Evolutionary conservation across 108 stramenopile genomes (phyloP).

Genomic region (Cyclotella kingstonii): DNA sequence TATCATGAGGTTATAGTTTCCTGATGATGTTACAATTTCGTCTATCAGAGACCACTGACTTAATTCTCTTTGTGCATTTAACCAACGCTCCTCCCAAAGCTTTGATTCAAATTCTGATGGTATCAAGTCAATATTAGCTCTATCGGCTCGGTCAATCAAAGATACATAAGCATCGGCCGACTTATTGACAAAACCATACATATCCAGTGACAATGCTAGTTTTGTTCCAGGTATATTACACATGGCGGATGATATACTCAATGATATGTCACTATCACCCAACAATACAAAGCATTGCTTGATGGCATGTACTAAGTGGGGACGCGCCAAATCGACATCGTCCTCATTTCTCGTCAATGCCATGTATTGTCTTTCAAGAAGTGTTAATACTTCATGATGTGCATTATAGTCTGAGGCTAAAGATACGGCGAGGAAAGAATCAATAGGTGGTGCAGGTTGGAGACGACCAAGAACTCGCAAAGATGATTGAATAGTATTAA

Average conservation of each 20-base stretch:
- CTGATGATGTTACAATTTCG: conserved; percentile 66
- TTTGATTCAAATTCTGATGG: conserved; percentile 73
- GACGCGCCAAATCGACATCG: conserved; percentile 6
- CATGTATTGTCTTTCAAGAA: conserved; percentile 55
- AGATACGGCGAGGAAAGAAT: conserved; percentile 51
- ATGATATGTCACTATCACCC: conserved; percentile 55
- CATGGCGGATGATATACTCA: conserved; percentile 45
- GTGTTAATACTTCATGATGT: conserved; percentile 63
- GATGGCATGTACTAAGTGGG: conserved; percentile 42
- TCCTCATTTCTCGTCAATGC: conserved; percentile 24
- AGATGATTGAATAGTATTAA: conserved; percentile 52
- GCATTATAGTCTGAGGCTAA: conserved; percentile 68
- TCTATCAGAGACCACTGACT: conserved; percentile 82
- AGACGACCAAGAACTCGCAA: conserved; percentile 48
- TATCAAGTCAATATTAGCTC: conserved; percentile 8
- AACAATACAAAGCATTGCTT: conserved; percentile 53
- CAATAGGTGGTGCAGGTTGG: conserved; percentile 57
- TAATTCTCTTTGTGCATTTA: conserved; percentile 82
- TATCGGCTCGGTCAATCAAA: conserved; percentile 50
- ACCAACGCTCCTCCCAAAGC: conserved; percentile 91
- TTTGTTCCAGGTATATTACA: conserved; percentile 50
- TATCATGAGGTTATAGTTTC: conserved; percentile 66
- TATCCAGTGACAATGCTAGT: conserved; percentile 66
- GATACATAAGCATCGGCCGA: conserved; percentile 60
- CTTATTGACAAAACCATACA: conserved; percentile 65